Evolutionary conservation across 2,329 filamentous ascomycete genomes (phyloP).

Genomic region (Stagonosporopsis tanaceti): DNA sequence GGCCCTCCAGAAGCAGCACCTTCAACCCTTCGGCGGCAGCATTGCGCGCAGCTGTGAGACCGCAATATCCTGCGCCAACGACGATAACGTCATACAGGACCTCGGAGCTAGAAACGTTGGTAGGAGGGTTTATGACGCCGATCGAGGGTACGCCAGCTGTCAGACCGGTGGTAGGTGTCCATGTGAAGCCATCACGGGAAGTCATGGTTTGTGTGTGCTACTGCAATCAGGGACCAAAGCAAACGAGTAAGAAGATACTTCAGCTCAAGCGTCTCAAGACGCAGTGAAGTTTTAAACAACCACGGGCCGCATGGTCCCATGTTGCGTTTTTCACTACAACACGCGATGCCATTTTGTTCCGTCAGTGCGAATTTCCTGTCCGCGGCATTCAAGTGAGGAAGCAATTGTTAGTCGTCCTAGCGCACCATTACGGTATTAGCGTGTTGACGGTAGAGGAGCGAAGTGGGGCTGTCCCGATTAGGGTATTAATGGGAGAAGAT

Average conservation of each 20-base stretch:
- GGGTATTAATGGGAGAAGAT: conserved; percentile 25
- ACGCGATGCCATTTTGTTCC: neutral
- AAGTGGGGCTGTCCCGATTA: conserved; percentile 12
- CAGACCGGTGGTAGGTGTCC: conserved; percentile 29
- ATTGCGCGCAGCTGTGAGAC: conserved; percentile 37
- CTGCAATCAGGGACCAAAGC: neutral
- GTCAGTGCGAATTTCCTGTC: neutral
- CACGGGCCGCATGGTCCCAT: neutral
- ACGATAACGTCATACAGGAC: conserved; percentile 32
- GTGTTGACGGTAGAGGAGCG: neutral
- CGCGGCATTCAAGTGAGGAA: conserved; percentile 5
- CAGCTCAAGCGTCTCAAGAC: neutral
- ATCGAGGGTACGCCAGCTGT: conserved; percentile 30
- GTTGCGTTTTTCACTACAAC: neutral
- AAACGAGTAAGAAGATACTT: neutral
- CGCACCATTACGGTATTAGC: neutral
- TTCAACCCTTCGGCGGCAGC: conserved; percentile 27
- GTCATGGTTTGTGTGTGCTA: conserved; percentile 16
- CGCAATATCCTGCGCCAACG: conserved; percentile 37
- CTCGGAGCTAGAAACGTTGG: conserved; percentile 24
- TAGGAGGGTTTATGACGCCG: conserved; percentile 26
- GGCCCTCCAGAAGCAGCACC: conserved; percentile 50
- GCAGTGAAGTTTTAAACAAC: neutral
- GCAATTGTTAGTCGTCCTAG: neutral
- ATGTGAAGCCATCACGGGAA: conserved; percentile 33